Conservation (phyloP, 2,329 filamentous ascomycete species). For the Botrytis medusae region DNA sequence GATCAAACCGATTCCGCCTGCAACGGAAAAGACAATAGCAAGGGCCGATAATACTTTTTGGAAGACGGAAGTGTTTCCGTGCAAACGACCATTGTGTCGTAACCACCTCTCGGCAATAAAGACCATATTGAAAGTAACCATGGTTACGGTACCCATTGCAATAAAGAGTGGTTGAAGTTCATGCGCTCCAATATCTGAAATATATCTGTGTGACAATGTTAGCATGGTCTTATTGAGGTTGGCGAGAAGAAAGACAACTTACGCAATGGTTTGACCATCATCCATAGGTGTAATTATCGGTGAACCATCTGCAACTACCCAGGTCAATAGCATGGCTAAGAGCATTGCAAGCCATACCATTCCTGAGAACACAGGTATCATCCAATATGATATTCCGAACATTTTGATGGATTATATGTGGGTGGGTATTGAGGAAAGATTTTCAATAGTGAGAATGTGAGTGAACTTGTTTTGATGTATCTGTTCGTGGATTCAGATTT, state of each 20-base stretch:
- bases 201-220: slow-evolving; percentile 57
- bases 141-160: slow-evolving; percentile 65
- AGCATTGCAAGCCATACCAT: slow-evolving; percentile 33
- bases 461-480: background rate
- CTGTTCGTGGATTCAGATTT: background rate
- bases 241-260: slow-evolving; percentile 47
- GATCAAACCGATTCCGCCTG: slow-evolving; percentile 76
- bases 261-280: slow-evolving; percentile 51
- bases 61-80: slow-evolving; percentile 62
- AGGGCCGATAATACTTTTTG: slow-evolving; percentile 63
- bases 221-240: background rate
- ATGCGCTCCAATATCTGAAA: slow-evolving; percentile 62
- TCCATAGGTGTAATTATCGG: slow-evolving; percentile 60
- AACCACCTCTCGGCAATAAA: slow-evolving; percentile 82
- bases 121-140: slow-evolving; percentile 74
- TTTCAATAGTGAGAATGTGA: background rate
- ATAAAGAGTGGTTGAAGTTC: slow-evolving; percentile 75
- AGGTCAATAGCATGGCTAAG: slow-evolving; percentile 45
- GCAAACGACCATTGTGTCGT: slow-evolving; percentile 74
- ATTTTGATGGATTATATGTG: slow-evolving; percentile 5
- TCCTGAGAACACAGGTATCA: slow-evolving; percentile 29
- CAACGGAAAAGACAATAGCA: slow-evolving; percentile 65
- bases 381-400: slow-evolving; percentile 22
- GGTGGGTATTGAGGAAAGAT: background rate
- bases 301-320: slow-evolving; percentile 54